These are phyloP conservation scores for Peniophora sp. DNA, from an alignment of 1,284 basidiomycete species.

Conservation along the genomic window DNA sequence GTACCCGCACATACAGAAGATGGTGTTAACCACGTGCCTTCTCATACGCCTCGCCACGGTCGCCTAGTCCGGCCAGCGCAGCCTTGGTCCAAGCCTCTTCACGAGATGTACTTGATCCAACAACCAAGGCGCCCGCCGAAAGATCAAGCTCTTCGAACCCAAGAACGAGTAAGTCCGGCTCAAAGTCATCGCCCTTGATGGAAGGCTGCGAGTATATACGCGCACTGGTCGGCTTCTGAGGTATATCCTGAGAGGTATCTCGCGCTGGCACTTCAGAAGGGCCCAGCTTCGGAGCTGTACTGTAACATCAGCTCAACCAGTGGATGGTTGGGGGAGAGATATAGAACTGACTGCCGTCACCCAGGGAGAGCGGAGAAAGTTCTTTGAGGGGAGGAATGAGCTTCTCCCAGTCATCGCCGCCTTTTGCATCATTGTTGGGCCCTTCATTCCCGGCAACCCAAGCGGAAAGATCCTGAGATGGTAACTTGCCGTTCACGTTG, in stretches of 20 bases:
- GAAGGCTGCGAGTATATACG: neutral
- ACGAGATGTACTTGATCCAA: constrained; percentile 47
- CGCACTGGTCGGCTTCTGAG: neutral
- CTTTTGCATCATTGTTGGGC: neutral
- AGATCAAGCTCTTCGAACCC: constrained; percentile 74
- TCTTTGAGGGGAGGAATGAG: constrained; percentile 29
- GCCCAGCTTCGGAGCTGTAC: neutral
- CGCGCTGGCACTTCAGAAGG: neutral
- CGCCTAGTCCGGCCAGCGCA: constrained; percentile 60
- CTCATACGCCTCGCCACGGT: constrained; percentile 51
- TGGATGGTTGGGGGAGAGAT: neutral
- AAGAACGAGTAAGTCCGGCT: constrained; percentile 60
- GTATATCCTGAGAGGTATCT: neutral
- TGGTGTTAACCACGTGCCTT: constrained; percentile 37
- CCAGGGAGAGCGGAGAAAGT: constrained; percentile 26
- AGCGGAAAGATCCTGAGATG: constrained; percentile 55
- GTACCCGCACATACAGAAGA: neutral
- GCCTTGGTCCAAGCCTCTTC: constrained; percentile 66
- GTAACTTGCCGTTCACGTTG: constrained; percentile 70
- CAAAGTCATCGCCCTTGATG: constrained; percentile 21
- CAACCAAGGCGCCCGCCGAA: constrained; percentile 66
- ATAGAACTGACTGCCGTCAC: constrained; percentile 10
- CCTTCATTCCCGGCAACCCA: constrained; percentile 30
- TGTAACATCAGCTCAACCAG: neutral
- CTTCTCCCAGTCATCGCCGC: constrained; percentile 7